Percentiles rank a stretch among this genome's conserved stretches.
phyloP scores from a whole-genome alignment of 176 grass and related monocot genomes.

The Oryza meridionalis region DNA sequence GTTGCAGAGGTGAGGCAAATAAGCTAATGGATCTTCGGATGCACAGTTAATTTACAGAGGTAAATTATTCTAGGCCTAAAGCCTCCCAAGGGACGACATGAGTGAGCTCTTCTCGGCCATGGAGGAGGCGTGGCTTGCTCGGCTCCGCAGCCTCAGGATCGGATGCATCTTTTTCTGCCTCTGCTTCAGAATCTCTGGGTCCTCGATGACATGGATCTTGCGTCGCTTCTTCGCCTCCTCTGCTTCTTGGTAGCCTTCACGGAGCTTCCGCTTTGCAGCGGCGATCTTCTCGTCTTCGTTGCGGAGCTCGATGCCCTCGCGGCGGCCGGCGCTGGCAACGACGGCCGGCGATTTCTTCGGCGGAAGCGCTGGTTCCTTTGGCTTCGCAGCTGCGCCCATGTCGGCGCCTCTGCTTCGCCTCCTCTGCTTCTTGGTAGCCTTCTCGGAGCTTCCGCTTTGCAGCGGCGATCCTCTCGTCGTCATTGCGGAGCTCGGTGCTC shows the following conservation, averaged over 20 bases:
- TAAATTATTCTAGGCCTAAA: background rate
- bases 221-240: background rate
- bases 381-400: background rate
- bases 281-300: background rate
- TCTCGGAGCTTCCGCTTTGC: no score
- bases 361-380: background rate
- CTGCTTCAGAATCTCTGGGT: background rate
- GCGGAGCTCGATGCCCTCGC: background rate
- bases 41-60: background rate
- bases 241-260: background rate
- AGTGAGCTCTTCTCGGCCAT: background rate
- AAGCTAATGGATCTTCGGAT: background rate
- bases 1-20: no score
- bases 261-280: background rate
- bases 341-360: background rate
- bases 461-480: no score
- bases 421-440: no score
- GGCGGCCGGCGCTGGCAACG: background rate
- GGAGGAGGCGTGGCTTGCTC: background rate
- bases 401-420: background rate
- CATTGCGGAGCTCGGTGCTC: no score
- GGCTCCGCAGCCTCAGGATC: background rate
- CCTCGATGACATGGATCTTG: background rate
- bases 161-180: background rate
- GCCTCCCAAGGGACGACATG: background rate